Base-by-base conservation (phyloP, 1,284 basidiomycete genomes). In the Rhodotorula sp. region DNA sequence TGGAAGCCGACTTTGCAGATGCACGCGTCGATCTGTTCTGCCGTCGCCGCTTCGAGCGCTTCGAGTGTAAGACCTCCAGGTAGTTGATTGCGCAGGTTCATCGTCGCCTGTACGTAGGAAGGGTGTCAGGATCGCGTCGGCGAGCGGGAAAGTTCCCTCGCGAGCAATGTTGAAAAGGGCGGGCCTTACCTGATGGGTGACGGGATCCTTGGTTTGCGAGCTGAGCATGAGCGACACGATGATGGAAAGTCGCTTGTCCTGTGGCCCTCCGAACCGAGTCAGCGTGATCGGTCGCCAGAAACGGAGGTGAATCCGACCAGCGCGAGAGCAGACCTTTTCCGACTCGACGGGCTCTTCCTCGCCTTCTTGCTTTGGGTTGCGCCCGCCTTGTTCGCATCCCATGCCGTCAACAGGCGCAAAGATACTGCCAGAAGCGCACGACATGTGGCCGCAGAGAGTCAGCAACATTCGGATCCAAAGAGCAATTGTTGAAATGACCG, bases 201-300 rank as follows among this genome's bases (percentile, higher is more conserved):
- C 78, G 0, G 79, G 78, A 58, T 81, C 92, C 81, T 96, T 98
- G 4, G 96, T 98, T 81, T 97, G 94, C 1, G 92, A 92, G 18
- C 91, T 94, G 7, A 98, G 87, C 92, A 98, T 97, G 65, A 99
- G 86, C 4, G 93, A 93, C 15, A 99, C 87, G 31, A 98, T 87
- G 5, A 91, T 92, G 7, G 92, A 86, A 69, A 94, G 91, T 2
- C 93, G 87, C 61, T 87, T 86, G 66, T 89, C 91, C 90, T 92
- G 79, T 18, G 5, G n/a, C 21, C n/a, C n/a, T 29, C 16, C 14
- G 21, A 34, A 34, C 34, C 51, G 6, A 20, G 20, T 48, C 31
- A 15, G 54, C 26, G 43, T 3, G 12, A 56, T n/a, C 10, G 48
- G 23, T 5, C 8, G 39, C 15, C 3, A 14, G 4, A 54, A 23